phyloP scores from a whole-genome alignment of 495 filamentous ascomycete species.

The Xylaria palmicola region DNA sequence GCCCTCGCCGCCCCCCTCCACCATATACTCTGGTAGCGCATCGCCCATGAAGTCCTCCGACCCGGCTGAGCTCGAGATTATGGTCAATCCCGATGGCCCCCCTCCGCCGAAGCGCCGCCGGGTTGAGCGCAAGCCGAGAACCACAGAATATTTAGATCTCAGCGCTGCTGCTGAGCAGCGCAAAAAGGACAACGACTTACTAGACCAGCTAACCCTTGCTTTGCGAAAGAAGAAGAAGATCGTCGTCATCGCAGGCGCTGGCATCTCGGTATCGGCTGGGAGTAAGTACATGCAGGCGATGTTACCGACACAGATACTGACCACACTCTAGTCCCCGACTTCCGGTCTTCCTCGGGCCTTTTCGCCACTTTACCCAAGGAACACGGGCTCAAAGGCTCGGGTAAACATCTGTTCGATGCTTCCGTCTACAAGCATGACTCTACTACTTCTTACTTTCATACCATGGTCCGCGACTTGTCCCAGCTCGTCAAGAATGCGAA shows the following conservation, averaged over 20 bases:
- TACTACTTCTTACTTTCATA: slow-evolving; percentile 85
- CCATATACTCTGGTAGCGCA: slow-evolving; percentile 39
- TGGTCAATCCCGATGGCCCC: slow-evolving; percentile 57
- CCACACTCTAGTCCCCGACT: slow-evolving; percentile 76
- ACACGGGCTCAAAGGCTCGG: slow-evolving; percentile 87
- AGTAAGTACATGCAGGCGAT: slow-evolving; percentile 59
- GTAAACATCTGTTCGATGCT: slow-evolving; percentile 95
- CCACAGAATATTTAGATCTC: slow-evolving; percentile 74
- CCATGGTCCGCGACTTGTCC: slow-evolving; percentile 89
- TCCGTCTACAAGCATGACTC: slow-evolving; percentile 91
- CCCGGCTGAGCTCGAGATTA: slow-evolving; percentile 38
- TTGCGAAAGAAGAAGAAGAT: slow-evolving; percentile 90
- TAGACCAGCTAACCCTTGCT: slow-evolving; percentile 70
- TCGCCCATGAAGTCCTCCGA: slow-evolving; percentile 42
- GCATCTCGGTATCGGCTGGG: slow-evolving; percentile 93
- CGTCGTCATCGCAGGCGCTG: slow-evolving; percentile 92
- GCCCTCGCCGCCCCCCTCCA: slow-evolving; percentile 49
- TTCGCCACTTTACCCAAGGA: slow-evolving; percentile 80
- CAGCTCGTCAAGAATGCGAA: slow-evolving; percentile 68
- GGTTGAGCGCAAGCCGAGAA: slow-evolving; percentile 68
- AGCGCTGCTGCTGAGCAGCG: slow-evolving; percentile 42
- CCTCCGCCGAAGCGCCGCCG: slow-evolving; percentile 74
- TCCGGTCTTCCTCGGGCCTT: slow-evolving; percentile 84
- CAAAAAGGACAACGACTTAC: slow-evolving; percentile 47
- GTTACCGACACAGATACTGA: slow-evolving; percentile 19